phyloP scores from a whole-genome alignment of 352 stramenopile species.

The Globisporangium abappressorium region DNA sequence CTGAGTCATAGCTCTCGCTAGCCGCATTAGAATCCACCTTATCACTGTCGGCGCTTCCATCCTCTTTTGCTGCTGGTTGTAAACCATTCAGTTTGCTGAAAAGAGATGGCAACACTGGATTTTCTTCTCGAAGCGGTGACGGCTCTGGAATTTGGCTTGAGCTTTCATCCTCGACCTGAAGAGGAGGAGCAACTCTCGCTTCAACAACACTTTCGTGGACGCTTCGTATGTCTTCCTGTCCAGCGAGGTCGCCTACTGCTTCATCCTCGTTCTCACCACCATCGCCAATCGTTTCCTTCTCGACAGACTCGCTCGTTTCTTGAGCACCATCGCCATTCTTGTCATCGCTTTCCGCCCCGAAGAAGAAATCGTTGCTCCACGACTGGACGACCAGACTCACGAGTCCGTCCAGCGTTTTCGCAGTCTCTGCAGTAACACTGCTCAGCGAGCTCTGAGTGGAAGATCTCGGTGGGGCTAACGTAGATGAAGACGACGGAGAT shows the following conservation, averaged over 20 bases:
- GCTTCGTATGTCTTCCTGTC: background rate
- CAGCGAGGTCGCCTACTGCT: background rate
- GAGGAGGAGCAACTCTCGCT: background rate
- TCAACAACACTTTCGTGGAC: background rate
- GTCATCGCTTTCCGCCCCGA: background rate
- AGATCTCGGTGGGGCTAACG: background rate
- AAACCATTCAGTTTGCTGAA: background rate
- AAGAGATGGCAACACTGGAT: background rate
- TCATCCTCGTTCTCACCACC: background rate
- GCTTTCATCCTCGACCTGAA: background rate
- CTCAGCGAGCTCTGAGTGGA: constrained; percentile 8
- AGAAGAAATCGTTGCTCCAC: constrained; percentile 16
- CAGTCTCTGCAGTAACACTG: constrained; percentile 14
- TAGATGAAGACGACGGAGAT: background rate
- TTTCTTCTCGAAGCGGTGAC: background rate
- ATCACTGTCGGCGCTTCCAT: background rate
- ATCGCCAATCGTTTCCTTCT: background rate
- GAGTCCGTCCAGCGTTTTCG: constrained; percentile 17
- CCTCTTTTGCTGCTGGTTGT: background rate
- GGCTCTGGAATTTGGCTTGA: background rate
- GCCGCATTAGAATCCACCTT: background rate
- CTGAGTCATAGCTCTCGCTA: background rate
- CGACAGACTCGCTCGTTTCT: background rate
- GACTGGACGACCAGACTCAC: constrained; percentile 21
- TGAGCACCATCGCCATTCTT: background rate